phyloP scores from a whole-genome alignment of 306 rosid species.

The Fragaria ananassa region DNA sequence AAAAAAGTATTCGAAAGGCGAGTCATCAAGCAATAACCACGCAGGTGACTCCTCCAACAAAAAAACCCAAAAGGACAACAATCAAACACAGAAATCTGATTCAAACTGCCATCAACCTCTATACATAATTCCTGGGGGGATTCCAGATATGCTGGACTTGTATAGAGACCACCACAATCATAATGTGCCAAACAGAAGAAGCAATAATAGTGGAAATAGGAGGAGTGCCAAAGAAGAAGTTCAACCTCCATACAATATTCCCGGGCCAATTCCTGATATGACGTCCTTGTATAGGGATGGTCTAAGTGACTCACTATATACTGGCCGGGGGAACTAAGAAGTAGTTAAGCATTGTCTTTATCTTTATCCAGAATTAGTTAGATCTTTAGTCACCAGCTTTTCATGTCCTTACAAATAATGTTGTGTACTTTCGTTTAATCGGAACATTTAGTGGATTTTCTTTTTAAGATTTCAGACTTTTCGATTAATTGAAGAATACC shows the following conservation, averaged over 20 bases:
- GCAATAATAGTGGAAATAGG: not conserved
- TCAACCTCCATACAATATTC: not conserved
- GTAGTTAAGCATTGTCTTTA: too few species aligned
- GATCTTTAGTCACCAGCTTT: too few species aligned
- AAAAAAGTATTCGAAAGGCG: too few species aligned
- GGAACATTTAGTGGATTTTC: too few species aligned
- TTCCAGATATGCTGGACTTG: not conserved
- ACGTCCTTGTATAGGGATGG: not conserved
- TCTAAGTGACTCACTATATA: not conserved
- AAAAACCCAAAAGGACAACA: not conserved
- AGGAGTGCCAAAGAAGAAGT: not conserved
- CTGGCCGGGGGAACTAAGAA: not conserved
- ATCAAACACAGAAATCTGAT: not conserved
- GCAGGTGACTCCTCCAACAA: not conserved
- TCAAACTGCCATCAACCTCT: not conserved
- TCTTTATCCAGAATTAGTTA: too few species aligned
- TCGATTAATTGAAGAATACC: too few species aligned
- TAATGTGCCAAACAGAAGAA: not conserved
- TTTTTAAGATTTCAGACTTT: too few species aligned
- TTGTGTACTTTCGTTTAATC: too few species aligned
- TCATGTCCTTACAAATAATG: too few species aligned
- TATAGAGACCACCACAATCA: not conserved
- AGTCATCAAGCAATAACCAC: not conserved
- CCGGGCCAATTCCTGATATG: not conserved
- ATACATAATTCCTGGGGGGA: not conserved